A percentile compares a stretch with the other conserved stretches of the same genome.
Evolutionary conservation across 2,329 filamentous ascomycete species (phyloP).

Genomic region (Thelonectria rubi): DNA sequence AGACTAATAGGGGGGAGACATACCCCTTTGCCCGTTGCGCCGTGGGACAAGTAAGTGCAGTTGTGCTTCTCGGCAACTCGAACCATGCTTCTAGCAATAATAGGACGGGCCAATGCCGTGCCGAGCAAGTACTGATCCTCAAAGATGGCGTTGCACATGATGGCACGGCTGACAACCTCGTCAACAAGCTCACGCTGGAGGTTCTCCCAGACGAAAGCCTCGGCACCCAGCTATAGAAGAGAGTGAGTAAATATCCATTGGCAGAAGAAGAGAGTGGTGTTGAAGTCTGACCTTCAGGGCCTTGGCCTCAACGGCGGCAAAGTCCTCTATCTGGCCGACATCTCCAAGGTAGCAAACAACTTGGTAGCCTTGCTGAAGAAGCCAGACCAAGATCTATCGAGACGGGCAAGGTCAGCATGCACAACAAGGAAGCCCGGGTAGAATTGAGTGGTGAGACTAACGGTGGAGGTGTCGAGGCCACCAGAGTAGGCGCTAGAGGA

Average conservation of each 20-base stretch:
- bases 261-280: not conserved
- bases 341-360: conserved; percentile 62
- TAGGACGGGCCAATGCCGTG: conserved; percentile 69
- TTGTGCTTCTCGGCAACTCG: conserved; percentile 48
- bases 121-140: conserved; percentile 63
- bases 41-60: conserved; percentile 32
- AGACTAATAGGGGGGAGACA: too few relatives aligned
- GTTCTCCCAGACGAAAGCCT: conserved; percentile 63
- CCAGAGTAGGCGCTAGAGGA: not conserved
- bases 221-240: conserved; percentile 40
- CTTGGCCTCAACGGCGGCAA: conserved; percentile 73
- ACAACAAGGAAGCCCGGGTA: not conserved
- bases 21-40: too few relatives aligned
- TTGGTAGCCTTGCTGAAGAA: too few relatives aligned
- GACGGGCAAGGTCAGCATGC: too few relatives aligned
- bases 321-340: conserved; percentile 76
- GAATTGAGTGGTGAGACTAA: not conserved
- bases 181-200: conserved; percentile 77
- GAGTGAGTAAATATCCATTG: not conserved
- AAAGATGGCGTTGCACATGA: conserved; percentile 72
- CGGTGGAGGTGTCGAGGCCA: not conserved
- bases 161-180: conserved; percentile 78
- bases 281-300: conserved; percentile 49
- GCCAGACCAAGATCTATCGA: too few relatives aligned
- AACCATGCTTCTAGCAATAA: conserved; percentile 66